Evolutionary conservation across 106 monocot genomes (phyloP), one percentile per base, ranked within the genome.

Genomic region (Dendrobium catenatum): DNA sequence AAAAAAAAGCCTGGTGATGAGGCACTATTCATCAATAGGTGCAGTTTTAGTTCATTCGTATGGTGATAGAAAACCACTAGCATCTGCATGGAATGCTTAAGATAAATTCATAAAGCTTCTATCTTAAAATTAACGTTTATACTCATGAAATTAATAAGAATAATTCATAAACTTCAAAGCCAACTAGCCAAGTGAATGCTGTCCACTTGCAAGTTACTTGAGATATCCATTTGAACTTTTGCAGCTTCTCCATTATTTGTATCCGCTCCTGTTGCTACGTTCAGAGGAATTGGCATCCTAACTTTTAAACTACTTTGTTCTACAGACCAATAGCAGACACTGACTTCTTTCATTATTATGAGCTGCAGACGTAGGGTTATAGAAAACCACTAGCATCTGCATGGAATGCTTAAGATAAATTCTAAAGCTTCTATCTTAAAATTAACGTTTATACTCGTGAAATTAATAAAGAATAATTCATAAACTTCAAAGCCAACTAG

Each of bases 351-450:
- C 43, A 15, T 55, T 19, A 37, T 58, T 84, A 24, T 84, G 47
- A n/a, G n/a, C 55, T 77, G 76, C 85, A 97, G 98, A 73, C 1
- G 26, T 64, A 6, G 26, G 64, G 64, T 26, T 8, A 64, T 64
- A 64, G 5, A 26, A 26, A 8, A 64, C 26, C 64, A 64, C 26
- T n/a, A 5, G 64, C 64, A 64, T 64, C 26, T 22, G 1, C 24
- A 58, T 58, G 58, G 58, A 58, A 18, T 58, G 58, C 58, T 17
- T 19, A 58, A 19, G 58, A 18, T 58, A 58, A 58, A 58, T 18
- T 17, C 17, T 19, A 18, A n/a, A 58, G 6, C 9, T 22, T 66
- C 13, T 51, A 13, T 51, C 51, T 51, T 51, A 51, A 51, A 51
- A 17, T 51, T 2, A 51, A 51, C 13, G 3, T 51, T 51, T 51